Evolutionary conservation across 768 basidiomycete genomes (phyloP), one percentile per base, ranked within the genome.

Genomic region (Dentipellis fragilis): DNA sequence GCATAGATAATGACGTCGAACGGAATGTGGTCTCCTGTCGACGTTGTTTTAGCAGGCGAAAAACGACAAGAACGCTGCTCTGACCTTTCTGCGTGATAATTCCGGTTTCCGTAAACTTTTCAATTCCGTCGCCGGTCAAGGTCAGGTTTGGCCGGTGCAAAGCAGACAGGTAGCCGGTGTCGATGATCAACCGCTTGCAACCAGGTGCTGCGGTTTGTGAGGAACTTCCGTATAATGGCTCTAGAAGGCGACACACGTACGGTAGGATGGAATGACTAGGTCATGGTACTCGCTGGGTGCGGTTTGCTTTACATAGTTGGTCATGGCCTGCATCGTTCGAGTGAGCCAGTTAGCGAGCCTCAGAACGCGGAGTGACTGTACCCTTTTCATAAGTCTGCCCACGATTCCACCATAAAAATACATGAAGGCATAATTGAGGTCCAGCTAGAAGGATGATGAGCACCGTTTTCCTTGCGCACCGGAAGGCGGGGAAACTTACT

Each of bases 1-100:
- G 64, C 67, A 12, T 59, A 68, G 46, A 71, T 49, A 51, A 73
- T 68, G 4, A 69, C 61, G 51, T 73, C 71, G n/a, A 73, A 64
- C 3, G 64, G 58, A 16, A 67, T 14, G 11, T 54, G 19, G 51
- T 70, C 64, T 35, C 70, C 68, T 34, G 57, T 21, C 52, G 14
- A 21, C 42, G 11, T 29, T 3, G 29, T 29, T 29, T 29, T 29
- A 29, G 29, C 29, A 10, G 37, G 2, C n/a, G 11, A 34, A 7
- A 9, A 38, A 35, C n/a, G 4, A 19, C 12, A 49, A 10, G 19
- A 1, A 29, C 29, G 29, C 29, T 29, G 46, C 38, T 56, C 21
- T 42, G 17, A 54, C 59, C 70, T 57, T 59, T 67, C 42, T 62
- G 63, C 11, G 66, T 68, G 39, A 65, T 19, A 21, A 67, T 57